phyloP scores from a whole-genome alignment of 2,329 filamentous ascomycete genomes.

The Elsinoe necatrix region DNA sequence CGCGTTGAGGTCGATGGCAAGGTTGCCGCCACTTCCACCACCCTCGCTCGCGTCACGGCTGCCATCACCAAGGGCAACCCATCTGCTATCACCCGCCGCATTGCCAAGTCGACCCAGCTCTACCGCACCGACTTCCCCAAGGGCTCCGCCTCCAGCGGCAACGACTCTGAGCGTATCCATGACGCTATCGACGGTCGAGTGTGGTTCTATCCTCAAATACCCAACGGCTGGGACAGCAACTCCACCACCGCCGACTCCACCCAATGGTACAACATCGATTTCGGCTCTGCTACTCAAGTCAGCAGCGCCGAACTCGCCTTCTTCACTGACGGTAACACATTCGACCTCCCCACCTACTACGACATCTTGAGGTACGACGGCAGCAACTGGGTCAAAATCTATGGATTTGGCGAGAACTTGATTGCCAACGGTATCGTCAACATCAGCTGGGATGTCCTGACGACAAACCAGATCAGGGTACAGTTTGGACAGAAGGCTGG shows the following conservation, averaged over 20 bases:
- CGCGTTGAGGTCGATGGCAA: conserved; percentile 31
- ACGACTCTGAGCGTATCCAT: conserved; percentile 26
- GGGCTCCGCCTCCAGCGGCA: conserved; percentile 27
- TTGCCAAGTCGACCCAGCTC: conserved; percentile 33
- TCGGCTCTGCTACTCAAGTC: conserved; percentile 26
- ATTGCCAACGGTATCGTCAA: conserved; percentile 34
- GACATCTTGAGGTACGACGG: conserved; percentile 24
- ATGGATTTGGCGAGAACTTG: conserved; percentile 20
- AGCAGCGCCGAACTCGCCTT: conserved; percentile 33
- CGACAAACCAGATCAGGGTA: conserved; percentile 26
- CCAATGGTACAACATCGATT: conserved; percentile 34
- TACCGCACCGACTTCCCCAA: conserved; percentile 26
- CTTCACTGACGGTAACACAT: conserved; percentile 26
- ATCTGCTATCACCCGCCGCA: conserved; percentile 25
- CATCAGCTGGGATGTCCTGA: conserved; percentile 26
- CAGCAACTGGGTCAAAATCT: conserved; percentile 27
- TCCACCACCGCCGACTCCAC: conserved; percentile 23
- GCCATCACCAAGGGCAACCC: conserved; percentile 22
- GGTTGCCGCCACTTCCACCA: conserved; percentile 27
- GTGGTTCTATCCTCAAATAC: conserved; percentile 34
- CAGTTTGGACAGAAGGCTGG: conserved; percentile 29
- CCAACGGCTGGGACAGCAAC: conserved; percentile 34
- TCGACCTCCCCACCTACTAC: conserved; percentile 27
- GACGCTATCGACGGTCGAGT: conserved; percentile 34
- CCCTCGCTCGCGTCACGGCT: conserved; percentile 24